Percentiles rank a stretch among this genome's conserved stretches.
Conservation (phyloP, 2,329 filamentous ascomycete genomes). For the Trichoderma brevicompactum region DNA sequence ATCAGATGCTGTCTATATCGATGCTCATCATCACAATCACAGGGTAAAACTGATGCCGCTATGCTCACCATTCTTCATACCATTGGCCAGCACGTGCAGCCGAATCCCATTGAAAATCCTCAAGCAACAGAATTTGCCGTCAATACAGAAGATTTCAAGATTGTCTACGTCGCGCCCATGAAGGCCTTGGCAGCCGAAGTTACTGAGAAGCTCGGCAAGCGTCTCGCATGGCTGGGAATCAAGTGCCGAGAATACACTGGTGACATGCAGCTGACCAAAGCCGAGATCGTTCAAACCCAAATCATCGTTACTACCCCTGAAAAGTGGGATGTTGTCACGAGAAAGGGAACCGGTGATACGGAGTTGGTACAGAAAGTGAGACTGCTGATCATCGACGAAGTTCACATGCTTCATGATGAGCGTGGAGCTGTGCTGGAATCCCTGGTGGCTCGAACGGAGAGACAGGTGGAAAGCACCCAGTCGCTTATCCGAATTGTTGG, state of each 20-base stretch:
- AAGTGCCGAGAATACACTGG: conserved; percentile 93
- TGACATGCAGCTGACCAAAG: conserved; percentile 98
- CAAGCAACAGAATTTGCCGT: conserved; percentile 79
- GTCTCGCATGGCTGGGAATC: conserved; percentile 91
- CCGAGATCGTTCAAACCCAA: conserved; percentile 93
- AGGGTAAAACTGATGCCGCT: conserved; percentile 96
- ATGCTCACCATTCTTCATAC: conserved; percentile 95
- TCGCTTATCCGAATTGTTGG: conserved; percentile 96
- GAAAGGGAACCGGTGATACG: conserved; percentile 96
- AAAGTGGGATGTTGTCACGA: conserved; percentile 98
- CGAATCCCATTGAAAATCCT: conserved; percentile 76
- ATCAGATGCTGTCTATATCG: neutral
- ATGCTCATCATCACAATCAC: conserved; percentile 30
- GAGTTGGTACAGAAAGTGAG: conserved; percentile 97
- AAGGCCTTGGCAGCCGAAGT: conserved; percentile 97
- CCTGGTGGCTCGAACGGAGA: conserved; percentile 89
- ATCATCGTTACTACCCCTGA: conserved; percentile 98
- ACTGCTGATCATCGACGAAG: conserved; percentile 95
- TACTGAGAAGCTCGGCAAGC: conserved; percentile 89
- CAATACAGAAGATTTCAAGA: conserved; percentile 89
- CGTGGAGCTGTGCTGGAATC: conserved; percentile 95
- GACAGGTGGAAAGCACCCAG: conserved; percentile 97
- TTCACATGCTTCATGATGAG: conserved; percentile 99
- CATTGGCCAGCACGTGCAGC: conserved; percentile 80
- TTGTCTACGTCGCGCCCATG: conserved; percentile 99